Conservation (phyloP, 2,329 filamentous ascomycete species). For the Aspergillus persii region DNA sequence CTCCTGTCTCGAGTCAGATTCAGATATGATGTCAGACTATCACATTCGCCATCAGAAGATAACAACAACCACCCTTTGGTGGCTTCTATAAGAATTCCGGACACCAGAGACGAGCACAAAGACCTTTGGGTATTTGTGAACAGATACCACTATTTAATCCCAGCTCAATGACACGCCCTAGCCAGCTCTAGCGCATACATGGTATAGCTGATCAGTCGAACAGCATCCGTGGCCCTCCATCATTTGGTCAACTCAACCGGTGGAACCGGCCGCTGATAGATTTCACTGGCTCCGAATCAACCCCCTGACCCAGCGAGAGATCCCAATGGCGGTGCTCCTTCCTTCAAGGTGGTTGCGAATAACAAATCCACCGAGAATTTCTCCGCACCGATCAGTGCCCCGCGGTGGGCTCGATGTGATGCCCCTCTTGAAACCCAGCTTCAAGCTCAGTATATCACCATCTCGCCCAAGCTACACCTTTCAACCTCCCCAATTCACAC, state of each 20-base stretch:
- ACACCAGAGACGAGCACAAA: no score
- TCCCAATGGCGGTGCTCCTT: background rate
- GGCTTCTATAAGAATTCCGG: no score
- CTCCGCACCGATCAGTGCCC: slow-evolving; percentile 6
- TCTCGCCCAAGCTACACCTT: background rate
- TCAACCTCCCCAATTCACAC: background rate
- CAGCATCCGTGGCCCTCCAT: slow-evolving; percentile 1
- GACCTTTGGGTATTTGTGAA: background rate
- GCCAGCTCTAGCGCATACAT: background rate
- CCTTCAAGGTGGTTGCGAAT: background rate
- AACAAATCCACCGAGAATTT: slow-evolving; percentile 8
- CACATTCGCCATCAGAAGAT: background rate
- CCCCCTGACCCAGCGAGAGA: background rate
- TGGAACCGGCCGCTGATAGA: slow-evolving; percentile 3
- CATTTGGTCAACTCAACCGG: slow-evolving; percentile 1
- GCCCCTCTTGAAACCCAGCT: background rate
- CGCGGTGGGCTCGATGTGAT: background rate
- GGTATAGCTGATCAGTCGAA: background rate
- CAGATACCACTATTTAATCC: background rate
- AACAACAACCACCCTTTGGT: no score
- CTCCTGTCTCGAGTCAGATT: background rate
- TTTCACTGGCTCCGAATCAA: slow-evolving; percentile 1
- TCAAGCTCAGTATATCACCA: background rate
- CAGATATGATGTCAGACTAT: background rate
- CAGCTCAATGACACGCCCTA: background rate